Evolutionary conservation across 2,329 filamentous ascomycete species (phyloP).

Genomic region (Colletotrichum sp.): DNA sequence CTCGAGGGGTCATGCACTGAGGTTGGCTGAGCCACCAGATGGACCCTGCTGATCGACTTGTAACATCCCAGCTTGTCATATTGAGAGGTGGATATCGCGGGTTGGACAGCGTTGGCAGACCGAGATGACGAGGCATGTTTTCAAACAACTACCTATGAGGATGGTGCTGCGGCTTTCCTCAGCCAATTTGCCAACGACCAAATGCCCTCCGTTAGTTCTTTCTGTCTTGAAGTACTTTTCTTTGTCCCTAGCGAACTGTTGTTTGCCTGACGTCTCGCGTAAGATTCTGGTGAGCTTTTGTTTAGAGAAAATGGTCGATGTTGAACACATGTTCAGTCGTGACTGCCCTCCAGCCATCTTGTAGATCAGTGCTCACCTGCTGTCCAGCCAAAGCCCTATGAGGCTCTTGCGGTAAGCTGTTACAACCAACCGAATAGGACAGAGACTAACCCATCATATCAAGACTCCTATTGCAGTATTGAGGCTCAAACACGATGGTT

Average conservation of each 20-base stretch:
- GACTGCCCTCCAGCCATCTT: background rate
- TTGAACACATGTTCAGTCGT: background rate
- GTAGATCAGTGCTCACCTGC: background rate
- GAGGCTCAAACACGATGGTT: background rate
- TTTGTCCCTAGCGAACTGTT: too few relatives aligned
- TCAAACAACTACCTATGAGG: background rate
- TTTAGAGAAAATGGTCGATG: background rate
- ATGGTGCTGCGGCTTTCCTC: too few relatives aligned
- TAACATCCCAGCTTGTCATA: background rate
- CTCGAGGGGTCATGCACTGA: background rate
- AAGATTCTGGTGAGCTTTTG: background rate
- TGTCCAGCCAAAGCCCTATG: too few relatives aligned
- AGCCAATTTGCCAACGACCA: too few relatives aligned
- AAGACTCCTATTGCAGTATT: background rate
- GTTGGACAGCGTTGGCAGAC: background rate
- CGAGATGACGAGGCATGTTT: background rate
- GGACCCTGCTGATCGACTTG: background rate
- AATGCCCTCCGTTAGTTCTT: too few relatives aligned
- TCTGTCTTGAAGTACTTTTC: too few relatives aligned
- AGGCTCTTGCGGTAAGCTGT: background rate
- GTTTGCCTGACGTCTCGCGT: background rate
- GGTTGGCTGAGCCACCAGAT: background rate
- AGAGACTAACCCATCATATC: background rate
- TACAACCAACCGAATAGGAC: background rate
- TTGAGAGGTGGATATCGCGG: background rate